Base-by-base conservation (phyloP, 2,329 filamentous ascomycete genomes). In the Cladosporium sp. region DNA sequence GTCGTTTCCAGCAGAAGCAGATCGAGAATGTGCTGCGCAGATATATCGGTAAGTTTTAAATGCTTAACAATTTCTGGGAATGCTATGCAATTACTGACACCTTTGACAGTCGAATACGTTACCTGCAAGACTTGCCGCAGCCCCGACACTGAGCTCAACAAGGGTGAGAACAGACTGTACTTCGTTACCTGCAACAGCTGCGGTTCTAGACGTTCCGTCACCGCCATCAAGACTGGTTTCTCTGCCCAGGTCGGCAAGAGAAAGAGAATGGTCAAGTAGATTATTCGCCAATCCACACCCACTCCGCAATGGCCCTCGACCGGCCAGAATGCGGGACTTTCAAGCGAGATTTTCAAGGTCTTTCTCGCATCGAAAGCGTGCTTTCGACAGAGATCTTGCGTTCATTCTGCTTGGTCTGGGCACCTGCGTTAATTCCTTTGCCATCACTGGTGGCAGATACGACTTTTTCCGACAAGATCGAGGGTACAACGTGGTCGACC, bases 181-280 rank as follows among this genome's bases (percentile, higher is more conserved):
- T 98, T 97, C 79, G 90, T 98, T 69, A 96, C 91, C 56, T 96
- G 92, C 84, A 95, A 93, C 77, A 76, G 72, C 46, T 79, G 77
- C 63, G 76, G 75, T 52, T 77, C 74, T 43, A 68, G 92, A 74
- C 86, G 91, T 70, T 90, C 85, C 68, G 92, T 97, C 70, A 89
- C 89, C 56, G 91, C 93, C 63, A 98, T 98, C 86, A 98, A 98
- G 85, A 95, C 90, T 57, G 93, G 93, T 90, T 98, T 98, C 90
- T 95, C 91, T 68, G 93, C 93, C 73, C 93, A 97, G 77, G 88
- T 98, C 73, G 93, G 93, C 72, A 96, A 96, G 87, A 87, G 93
- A 82, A 93, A 85, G 81, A 95, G 95, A 83, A 87, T 90, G 78
- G 83, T 89, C 50, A 53, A 53, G 38, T 53, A 53, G 50, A 53